Conservation (phyloP, 305 asterid species). For the Solanum chacoense region DNA sequence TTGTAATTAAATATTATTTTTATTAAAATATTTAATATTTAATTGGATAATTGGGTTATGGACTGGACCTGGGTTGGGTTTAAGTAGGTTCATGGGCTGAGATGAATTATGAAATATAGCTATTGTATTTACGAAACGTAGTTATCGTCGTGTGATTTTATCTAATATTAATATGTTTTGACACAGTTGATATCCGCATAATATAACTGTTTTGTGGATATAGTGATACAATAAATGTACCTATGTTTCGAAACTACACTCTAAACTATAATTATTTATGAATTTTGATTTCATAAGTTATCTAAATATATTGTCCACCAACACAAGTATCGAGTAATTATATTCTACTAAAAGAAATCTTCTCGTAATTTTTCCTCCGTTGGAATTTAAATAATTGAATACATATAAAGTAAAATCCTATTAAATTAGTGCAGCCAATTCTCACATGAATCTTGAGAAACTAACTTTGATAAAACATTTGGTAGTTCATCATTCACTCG, state of each 20-base stretch:
- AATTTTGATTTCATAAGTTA: background rate
- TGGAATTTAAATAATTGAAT: background rate
- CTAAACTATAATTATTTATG: background rate
- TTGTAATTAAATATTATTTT: background rate
- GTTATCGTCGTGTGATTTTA: background rate
- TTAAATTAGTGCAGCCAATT: background rate
- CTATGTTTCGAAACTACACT: background rate
- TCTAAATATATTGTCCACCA: background rate
- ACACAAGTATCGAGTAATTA: background rate
- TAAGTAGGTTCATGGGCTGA: background rate
- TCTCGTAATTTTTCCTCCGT: fast-evolving
- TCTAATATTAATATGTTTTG: background rate
- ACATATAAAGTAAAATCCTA: background rate
- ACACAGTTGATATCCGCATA: background rate
- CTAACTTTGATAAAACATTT: background rate
- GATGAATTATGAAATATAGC: background rate
- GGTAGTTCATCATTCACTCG: background rate
- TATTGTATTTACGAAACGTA: background rate
- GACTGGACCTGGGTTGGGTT: background rate
- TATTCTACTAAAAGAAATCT: background rate
- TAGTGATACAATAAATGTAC: background rate
- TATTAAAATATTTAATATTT: background rate
- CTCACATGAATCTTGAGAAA: background rate
- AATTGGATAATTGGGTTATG: background rate
- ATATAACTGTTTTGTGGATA: background rate